Base-by-base conservation (phyloP, 2,329 filamentous ascomycete genomes). In the Stagonosporopsis tanaceti region DNA sequence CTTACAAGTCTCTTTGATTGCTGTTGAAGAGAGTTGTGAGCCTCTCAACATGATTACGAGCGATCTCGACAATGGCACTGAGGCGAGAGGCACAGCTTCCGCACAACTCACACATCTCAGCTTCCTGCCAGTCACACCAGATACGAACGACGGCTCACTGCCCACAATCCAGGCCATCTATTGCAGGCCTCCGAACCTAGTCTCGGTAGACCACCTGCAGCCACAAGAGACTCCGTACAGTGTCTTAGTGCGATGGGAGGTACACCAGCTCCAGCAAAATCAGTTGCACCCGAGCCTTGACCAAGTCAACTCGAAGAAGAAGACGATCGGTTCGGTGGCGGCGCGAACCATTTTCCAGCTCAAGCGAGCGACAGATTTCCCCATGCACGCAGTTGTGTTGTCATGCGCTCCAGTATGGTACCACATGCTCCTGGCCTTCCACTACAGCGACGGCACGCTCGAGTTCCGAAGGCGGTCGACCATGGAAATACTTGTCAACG, bases 231-330 rank as follows among this genome's bases (percentile, higher is more conserved):
- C 88, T 30, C 80, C 86, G 0, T 87, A 90, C 65, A 96, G 89
- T 64, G 85, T 93, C 38, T 82, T 98, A 60, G 88, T 92, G 61
- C 85, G 90, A 60, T 98, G 94, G 94, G 89, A 95, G 65, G 74
- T 94, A 9, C 82, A 84, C 30, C 87, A 90, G 30, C 82, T 86
- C 45, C 78, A 84, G n/a, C 86, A 89, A 61, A 82, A 68, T 28
- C 66, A 79, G 9, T 78, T 96, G 7, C 90, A 95, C 70, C 79
- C 88, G 2, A 89, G 89, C 12, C 94, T 96, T 72, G 89, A 92
- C 63, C 89, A 93, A 65, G 81, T 95, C 25, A 86, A 87, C 7
- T 82, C 84, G 40, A 86, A 89, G 65, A 87, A 86, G 68, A 87
- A 85, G 68, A 85, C 82, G 58, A 74, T 76, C 44, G 70, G 78